These are phyloP conservation scores for Pseudisothecium myosuroides DNA, from an alignment of 225 moss, liverwort and hornwort species.

Conservation along the genomic window DNA sequence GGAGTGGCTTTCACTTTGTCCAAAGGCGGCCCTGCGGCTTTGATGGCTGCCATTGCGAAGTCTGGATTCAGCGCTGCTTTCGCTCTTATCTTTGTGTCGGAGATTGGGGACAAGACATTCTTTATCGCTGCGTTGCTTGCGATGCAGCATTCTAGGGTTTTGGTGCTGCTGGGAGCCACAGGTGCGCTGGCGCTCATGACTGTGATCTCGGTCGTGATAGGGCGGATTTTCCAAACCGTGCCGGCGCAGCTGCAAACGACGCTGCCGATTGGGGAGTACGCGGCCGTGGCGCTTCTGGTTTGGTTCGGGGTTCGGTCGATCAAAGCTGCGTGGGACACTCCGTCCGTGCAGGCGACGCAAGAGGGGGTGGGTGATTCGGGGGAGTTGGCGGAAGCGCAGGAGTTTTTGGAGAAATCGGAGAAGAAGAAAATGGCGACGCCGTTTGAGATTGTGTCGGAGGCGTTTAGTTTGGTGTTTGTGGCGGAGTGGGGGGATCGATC, in stretches of 20 bases:
- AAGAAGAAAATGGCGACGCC: slow-evolving; percentile 49
- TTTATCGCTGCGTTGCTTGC: slow-evolving; percentile 95
- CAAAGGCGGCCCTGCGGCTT: slow-evolving; percentile 54
- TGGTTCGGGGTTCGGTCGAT: slow-evolving; percentile 97
- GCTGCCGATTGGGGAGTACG: slow-evolving; percentile 90
- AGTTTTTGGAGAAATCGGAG: slow-evolving; percentile 67
- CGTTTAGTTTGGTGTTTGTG: slow-evolving; percentile 79
- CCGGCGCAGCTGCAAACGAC: slow-evolving; percentile 92
- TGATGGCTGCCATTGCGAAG: slow-evolving; percentile 73
- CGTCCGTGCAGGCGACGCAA: slow-evolving; percentile 17
- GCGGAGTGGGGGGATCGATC: slow-evolving; percentile 99
- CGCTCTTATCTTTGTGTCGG: slow-evolving; percentile 87
- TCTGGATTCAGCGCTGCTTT: slow-evolving; percentile 96
- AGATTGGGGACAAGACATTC: slow-evolving; percentile 73
- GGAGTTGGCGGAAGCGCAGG: slow-evolving; percentile 88
- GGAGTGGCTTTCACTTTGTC: slow-evolving; percentile 58
- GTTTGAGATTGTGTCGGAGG: slow-evolving; percentile 59
- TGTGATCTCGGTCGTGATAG: slow-evolving; percentile 79
- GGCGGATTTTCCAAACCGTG: slow-evolving; percentile 69
- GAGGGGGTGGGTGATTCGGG: slow-evolving; percentile 27
- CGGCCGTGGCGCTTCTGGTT: slow-evolving; percentile 78
- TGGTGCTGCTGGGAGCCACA: slow-evolving; percentile 83
- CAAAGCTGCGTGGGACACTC: slow-evolving; percentile 76
- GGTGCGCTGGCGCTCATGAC: slow-evolving; percentile 86
- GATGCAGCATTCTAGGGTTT: slow-evolving; percentile 80